phyloP scores from a whole-genome alignment of 1,284 basidiomycete species.

The Pascua sp. region DNA sequence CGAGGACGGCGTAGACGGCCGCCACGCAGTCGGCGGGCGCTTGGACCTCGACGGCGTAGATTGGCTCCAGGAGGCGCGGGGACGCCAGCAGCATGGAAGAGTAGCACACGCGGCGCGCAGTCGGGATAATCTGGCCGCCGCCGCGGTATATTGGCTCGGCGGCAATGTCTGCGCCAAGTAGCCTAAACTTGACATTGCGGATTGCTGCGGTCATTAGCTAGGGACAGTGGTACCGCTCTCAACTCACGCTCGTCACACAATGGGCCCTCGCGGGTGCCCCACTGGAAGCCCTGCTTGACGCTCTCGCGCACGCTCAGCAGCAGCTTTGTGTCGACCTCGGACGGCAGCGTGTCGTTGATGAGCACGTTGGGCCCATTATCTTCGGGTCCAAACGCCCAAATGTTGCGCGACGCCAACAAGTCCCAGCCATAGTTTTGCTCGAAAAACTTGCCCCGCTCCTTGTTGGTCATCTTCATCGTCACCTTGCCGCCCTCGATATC shows the following conservation, averaged over 20 bases:
- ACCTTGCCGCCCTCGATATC: slow-evolving; percentile 89
- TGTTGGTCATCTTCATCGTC: slow-evolving; percentile 86
- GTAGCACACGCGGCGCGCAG: slow-evolving; percentile 93
- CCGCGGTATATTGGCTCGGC: slow-evolving; percentile 95
- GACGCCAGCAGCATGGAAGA: slow-evolving; percentile 98
- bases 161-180: slow-evolving; percentile 85
- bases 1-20: slow-evolving; percentile 94
- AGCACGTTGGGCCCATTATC: slow-evolving; percentile 90
- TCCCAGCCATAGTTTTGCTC: slow-evolving; percentile 98
- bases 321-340: slow-evolving; percentile 91
- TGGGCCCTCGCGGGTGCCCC: slow-evolving; percentile 96
- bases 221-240: background rate
- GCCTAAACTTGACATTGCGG: slow-evolving; percentile 96
- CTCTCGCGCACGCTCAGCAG: slow-evolving; percentile 86
- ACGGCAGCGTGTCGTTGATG: slow-evolving; percentile 92
- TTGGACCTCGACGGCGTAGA: slow-evolving; percentile 98
- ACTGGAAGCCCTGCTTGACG: slow-evolving; percentile 98
- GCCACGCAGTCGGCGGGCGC: slow-evolving; percentile 98
- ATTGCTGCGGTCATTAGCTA: slow-evolving; percentile 65
- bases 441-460: slow-evolving; percentile 90
- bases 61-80: slow-evolving; percentile 89
- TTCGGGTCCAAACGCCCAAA: slow-evolving; percentile 99
- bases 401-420: slow-evolving; percentile 89
- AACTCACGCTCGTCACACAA: slow-evolving; percentile 94
- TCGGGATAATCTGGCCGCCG: slow-evolving; percentile 95